Percentiles rank a stretch among this genome's conserved stretches.
These are phyloP conservation scores for Syncephalastrum monosporum DNA, from an alignment of 371 early-diverging fungal genomes.

Conservation along the genomic window DNA sequence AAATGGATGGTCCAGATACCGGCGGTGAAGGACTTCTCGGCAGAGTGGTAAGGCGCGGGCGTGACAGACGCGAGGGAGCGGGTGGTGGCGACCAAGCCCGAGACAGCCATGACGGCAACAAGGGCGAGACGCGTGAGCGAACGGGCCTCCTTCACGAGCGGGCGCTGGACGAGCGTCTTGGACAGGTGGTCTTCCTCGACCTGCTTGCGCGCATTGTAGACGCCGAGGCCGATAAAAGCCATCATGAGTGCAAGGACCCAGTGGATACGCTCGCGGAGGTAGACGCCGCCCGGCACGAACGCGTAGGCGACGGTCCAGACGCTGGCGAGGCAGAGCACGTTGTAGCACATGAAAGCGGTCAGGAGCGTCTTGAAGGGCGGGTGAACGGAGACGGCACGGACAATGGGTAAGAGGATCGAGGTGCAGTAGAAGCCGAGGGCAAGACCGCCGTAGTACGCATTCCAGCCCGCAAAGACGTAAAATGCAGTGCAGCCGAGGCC, in stretches of 20 bases:
- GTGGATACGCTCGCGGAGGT: slow-evolving; percentile 75
- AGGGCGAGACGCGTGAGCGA: slow-evolving; percentile 30
- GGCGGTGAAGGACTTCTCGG: slow-evolving; percentile 72
- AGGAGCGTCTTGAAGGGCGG: slow-evolving; percentile 70
- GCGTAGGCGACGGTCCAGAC: slow-evolving; percentile 85
- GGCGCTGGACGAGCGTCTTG: slow-evolving; percentile 31
- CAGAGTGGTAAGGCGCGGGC: slow-evolving; percentile 62
- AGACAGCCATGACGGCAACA: slow-evolving; percentile 26
- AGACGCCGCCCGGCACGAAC: slow-evolving; percentile 79
- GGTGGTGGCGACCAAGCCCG: slow-evolving; percentile 34
- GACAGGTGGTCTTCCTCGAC: slow-evolving; percentile 16
- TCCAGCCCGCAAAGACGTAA: slow-evolving; percentile 60
- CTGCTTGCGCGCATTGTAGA: slow-evolving; percentile 43
- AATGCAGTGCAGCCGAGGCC: slow-evolving; percentile 53
- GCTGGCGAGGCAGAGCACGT: slow-evolving; percentile 67
- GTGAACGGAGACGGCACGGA: slow-evolving; percentile 56
- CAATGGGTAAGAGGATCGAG: slow-evolving; percentile 60
- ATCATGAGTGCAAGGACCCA: slow-evolving; percentile 59
- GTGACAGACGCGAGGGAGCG: slow-evolving; percentile 31
- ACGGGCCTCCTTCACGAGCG: slow-evolving; percentile 38
- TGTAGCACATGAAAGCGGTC: slow-evolving; percentile 62
- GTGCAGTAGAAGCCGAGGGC: slow-evolving; percentile 62
- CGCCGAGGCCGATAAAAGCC: slow-evolving; percentile 49
- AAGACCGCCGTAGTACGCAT: slow-evolving; percentile 66
- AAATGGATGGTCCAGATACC: slow-evolving; percentile 90